Percentiles rank a stretch among this genome's conserved stretches.
Conservation (phyloP, 2,329 filamentous ascomycete species). For the Parastagonospora avenae region DNA sequence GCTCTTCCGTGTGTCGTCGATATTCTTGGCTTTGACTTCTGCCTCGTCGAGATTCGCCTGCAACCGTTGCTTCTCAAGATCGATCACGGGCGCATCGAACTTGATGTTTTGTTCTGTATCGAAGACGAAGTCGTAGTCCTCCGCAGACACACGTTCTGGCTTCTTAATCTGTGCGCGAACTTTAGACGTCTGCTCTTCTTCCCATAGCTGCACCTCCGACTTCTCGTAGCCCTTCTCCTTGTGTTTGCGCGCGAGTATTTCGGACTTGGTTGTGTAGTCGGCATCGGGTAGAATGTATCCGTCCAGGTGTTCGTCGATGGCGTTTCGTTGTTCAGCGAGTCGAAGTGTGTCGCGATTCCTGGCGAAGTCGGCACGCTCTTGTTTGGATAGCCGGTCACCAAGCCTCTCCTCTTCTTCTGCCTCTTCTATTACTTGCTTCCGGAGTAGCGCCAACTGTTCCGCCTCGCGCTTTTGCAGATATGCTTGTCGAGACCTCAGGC, state of each 20-base stretch:
- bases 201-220: conserved; percentile 96
- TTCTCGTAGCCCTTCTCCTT: conserved; percentile 88
- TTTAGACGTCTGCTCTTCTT: conserved; percentile 87
- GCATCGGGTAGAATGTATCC: conserved; percentile 87
- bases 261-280: conserved; percentile 92
- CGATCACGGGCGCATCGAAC: conserved; percentile 74
- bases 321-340: conserved; percentile 80
- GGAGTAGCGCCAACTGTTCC: conserved; percentile 82
- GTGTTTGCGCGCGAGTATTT: conserved; percentile 84
- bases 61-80: conserved; percentile 79
- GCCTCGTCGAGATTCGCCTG: conserved; percentile 84
- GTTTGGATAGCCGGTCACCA: conserved; percentile 74
- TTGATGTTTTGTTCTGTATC: conserved; percentile 88
- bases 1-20: conserved; percentile 89
- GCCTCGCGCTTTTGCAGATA: conserved; percentile 93
- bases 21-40: conserved; percentile 83
- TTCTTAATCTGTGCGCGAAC: conserved; percentile 57
- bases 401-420: conserved; percentile 71
- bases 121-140: conserved; percentile 90
- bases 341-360: conserved; percentile 80
- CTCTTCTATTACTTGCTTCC: conserved; percentile 90
- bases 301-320: conserved; percentile 89
- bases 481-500: conserved; percentile 84
- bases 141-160: conserved; percentile 74
- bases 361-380: conserved; percentile 85